These are phyloP conservation scores for Xylaria sp. DNA, from an alignment of 2,329 filamentous ascomycete genomes.

Conservation along the genomic window DNA sequence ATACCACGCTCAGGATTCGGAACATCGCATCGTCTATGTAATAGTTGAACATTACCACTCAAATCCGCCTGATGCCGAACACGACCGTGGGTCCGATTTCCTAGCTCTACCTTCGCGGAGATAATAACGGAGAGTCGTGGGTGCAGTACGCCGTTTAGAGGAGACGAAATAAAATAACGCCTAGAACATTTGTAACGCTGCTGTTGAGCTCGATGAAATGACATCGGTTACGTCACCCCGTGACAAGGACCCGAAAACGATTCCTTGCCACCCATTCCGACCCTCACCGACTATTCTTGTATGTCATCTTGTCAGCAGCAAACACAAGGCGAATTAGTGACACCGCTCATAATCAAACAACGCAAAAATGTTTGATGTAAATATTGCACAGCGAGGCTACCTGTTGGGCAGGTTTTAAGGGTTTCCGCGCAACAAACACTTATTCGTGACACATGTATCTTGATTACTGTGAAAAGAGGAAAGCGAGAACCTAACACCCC, in stretches of 20 bases:
- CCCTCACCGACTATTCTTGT: constrained; percentile 35
- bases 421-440: constrained; percentile 8
- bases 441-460: constrained; percentile 1
- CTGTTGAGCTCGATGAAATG: constrained; percentile 7
- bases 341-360: neutral
- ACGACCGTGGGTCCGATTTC: neutral
- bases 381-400: neutral
- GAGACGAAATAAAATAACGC: neutral
- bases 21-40: neutral
- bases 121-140: neutral
- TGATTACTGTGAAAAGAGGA: constrained; percentile 10
- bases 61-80: constrained; percentile 15
- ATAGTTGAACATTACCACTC: constrained; percentile 3
- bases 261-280: constrained; percentile 22
- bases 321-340: constrained; percentile 22
- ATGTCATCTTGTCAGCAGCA: constrained; percentile 34
- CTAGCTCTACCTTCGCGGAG: neutral
- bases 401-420: neutral
- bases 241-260: constrained; percentile 18
- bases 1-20: neutral
- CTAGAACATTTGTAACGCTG: constrained; percentile 18
- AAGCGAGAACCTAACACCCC: neutral
- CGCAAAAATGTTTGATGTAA: neutral
- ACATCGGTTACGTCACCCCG: constrained; percentile 7
- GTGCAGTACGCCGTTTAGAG: neutral